A percentile compares a stretch with the other conserved stretches of the same genome.
Conservation (phyloP, 2,329 filamentous ascomycete genomes). For the Lasiodiplodia gonubiensis region DNA sequence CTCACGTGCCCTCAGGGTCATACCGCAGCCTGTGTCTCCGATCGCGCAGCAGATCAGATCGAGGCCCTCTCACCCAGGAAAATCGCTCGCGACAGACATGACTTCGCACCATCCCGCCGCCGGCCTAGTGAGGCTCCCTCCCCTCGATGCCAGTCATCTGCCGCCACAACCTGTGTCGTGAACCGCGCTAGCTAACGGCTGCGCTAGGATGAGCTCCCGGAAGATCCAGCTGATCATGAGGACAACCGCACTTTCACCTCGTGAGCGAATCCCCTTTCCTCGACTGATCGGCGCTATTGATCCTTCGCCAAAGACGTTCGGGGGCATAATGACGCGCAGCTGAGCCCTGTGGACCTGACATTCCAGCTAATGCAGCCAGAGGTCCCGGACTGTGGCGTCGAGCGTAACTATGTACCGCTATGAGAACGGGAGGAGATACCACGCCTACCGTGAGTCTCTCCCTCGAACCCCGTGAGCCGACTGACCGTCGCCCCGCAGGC, state of each 20-base stretch:
- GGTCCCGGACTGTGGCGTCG: constrained; percentile 46
- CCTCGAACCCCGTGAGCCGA: not conserved
- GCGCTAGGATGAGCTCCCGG: constrained; percentile 22
- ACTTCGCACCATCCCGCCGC: constrained; percentile 23
- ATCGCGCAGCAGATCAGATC: constrained; percentile 23
- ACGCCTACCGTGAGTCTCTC: constrained; percentile 39
- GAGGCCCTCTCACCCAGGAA: not conserved
- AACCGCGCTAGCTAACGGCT: constrained; percentile 19
- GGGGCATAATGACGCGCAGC: constrained; percentile 14
- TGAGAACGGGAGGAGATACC: constrained; percentile 45
- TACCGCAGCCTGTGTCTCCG: constrained; percentile 12
- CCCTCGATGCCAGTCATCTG: constrained; percentile 18
- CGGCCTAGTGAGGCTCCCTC: constrained; percentile 24
- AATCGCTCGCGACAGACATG: constrained; percentile 19
- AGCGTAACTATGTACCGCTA: constrained; percentile 48
- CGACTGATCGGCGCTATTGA: constrained; percentile 5
- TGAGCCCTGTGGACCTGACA: not conserved
- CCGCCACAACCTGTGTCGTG: constrained; percentile 1
- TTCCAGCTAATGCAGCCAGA: constrained; percentile 31
- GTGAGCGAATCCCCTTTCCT: constrained; percentile 23
- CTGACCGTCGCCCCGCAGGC: constrained; percentile 30
- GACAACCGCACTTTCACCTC: constrained; percentile 28
- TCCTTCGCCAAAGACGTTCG: not conserved
- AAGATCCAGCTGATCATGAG: constrained; percentile 28
- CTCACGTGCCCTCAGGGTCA: constrained; percentile 17